Evolutionary conservation across 345 rosid species (phyloP).

Genomic region (Erysimum cheiranthoides): DNA sequence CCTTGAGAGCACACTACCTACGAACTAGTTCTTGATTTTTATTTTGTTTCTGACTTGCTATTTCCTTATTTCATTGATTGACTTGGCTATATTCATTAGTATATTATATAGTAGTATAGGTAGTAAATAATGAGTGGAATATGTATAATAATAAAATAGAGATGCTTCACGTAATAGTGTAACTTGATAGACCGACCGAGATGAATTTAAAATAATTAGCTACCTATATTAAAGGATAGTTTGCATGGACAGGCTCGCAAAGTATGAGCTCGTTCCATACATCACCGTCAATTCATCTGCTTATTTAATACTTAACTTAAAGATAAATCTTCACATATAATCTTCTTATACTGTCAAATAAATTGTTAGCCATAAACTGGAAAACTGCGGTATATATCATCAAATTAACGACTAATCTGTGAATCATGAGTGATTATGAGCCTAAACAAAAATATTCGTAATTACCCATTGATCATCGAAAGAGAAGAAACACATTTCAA

Average conservation of each 20-base stretch:
- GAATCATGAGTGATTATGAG: too few relatives aligned
- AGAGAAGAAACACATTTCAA: too few relatives aligned
- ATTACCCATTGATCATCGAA: too few relatives aligned
- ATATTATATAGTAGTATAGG: background rate
- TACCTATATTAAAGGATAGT: constrained; percentile 1
- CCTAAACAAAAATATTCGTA: too few relatives aligned
- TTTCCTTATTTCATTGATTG: background rate
- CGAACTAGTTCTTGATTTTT: constrained; percentile 2
- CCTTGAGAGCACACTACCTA: background rate
- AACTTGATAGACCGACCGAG: constrained; percentile 17
- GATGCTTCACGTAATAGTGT: constrained; percentile 21
- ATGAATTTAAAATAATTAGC: background rate
- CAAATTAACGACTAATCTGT: too few relatives aligned
- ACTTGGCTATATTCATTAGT: background rate
- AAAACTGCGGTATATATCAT: too few relatives aligned
- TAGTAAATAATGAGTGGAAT: background rate
- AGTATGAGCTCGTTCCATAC: background rate
- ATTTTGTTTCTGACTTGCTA: background rate
- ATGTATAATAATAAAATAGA: constrained; percentile 5
- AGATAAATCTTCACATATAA: too few relatives aligned
- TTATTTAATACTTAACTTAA: background rate
- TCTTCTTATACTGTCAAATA: background rate
- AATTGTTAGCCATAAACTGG: too few relatives aligned
- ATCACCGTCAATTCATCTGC: background rate
- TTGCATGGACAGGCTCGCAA: constrained; percentile 27